phyloP scores from a whole-genome alignment of 768 basidiomycete genomes.

The Galerina marginata region DNA sequence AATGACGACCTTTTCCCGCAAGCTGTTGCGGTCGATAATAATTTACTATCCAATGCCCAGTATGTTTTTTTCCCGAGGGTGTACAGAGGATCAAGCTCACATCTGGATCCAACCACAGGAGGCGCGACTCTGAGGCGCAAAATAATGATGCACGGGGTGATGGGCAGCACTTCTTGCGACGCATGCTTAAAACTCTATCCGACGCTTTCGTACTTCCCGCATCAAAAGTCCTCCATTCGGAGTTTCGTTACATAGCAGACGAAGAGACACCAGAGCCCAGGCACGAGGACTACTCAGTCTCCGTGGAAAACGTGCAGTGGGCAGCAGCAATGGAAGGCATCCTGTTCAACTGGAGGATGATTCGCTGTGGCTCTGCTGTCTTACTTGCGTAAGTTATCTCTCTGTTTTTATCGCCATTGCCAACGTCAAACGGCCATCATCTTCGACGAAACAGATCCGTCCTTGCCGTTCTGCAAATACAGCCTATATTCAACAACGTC shows the following conservation, averaged over 20 bases:
- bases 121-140: background rate
- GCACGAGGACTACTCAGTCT: background rate
- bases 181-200: background rate
- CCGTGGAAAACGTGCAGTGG: background rate
- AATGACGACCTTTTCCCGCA: too few species aligned
- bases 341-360: background rate
- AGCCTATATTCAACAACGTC: slow-evolving; percentile 1
- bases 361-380: background rate
- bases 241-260: background rate
- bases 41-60: too few species aligned
- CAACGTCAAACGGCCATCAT: background rate
- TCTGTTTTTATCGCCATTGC: background rate
- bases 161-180: background rate
- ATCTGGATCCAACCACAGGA: background rate
- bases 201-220: background rate
- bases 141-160: too few species aligned
- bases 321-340: background rate
- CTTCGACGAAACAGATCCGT: background rate
- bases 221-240: background rate
- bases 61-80: too few species aligned
- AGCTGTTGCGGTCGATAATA: too few species aligned
- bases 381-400: slow-evolving; percentile 3
- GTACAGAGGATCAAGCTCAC: too few species aligned
- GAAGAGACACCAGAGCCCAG: background rate
- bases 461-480: slow-evolving; percentile 9